Evolutionary conservation across 805 yeast genomes (phyloP).

Genomic region (Ascoidea tarda): DNA sequence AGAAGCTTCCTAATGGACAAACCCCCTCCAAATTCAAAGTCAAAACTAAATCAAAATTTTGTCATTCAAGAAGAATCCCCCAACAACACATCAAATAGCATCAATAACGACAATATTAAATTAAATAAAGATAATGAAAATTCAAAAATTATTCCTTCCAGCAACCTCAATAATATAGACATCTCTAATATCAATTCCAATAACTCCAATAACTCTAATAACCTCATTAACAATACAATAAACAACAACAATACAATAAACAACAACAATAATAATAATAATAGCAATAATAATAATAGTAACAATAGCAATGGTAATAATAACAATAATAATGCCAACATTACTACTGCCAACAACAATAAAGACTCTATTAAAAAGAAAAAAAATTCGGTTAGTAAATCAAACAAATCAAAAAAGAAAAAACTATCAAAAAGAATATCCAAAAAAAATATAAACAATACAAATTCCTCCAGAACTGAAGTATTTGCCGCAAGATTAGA

Average conservation of each 20-base stretch:
- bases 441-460: conserved; percentile 22
- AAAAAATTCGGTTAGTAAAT: background rate
- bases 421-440: conserved; percentile 1
- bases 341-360: background rate
- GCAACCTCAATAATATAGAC: no score
- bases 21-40: background rate
- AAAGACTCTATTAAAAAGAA: background rate
- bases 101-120: no score
- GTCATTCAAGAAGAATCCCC: background rate
- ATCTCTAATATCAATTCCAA: no score
- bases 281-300: background rate
- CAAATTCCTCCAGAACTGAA: conserved; percentile 66
- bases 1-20: background rate
- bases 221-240: no score
- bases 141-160: no score
- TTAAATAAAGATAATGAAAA: no score
- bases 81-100: no score
- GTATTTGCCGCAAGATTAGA: conserved; percentile 92
- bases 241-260: no score
- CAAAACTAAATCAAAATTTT: background rate
- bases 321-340: background rate
- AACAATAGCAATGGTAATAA: background rate
- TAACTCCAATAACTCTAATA: no score
- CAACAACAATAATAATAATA: background rate
- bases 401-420: background rate